Conservation (phyloP, 345 rosid species). For the Syzygium oleosum region DNA sequence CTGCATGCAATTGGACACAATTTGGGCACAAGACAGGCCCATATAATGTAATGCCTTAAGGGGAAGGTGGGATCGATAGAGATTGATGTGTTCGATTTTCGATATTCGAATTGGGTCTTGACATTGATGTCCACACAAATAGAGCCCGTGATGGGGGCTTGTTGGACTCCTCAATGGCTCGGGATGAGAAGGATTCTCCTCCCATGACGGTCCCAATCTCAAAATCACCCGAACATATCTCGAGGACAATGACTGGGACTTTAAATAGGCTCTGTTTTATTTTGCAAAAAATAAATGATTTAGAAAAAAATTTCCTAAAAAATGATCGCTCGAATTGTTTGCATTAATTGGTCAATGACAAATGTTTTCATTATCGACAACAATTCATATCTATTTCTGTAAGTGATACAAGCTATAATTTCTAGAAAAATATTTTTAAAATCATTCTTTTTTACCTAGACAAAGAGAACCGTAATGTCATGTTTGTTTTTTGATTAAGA, state of each 20-base stretch:
- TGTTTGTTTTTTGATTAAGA: background rate
- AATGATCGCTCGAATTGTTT: accelerated
- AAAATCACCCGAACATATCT: background rate
- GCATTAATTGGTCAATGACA: background rate
- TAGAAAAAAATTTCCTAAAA: accelerated
- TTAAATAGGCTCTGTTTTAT: no score
- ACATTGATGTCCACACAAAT: background rate
- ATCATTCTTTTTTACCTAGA: no score
- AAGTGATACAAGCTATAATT: no score
- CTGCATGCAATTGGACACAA: background rate
- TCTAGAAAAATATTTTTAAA: no score
- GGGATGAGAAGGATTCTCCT: background rate
- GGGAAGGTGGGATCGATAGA: background rate
- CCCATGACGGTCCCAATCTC: background rate
- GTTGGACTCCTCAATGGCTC: background rate
- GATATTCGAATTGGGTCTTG: background rate
- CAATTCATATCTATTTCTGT: background rate
- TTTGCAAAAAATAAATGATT: background rate
- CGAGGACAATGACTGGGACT: background rate
- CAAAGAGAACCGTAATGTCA: accelerated
- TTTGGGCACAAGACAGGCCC: background rate
- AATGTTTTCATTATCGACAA: background rate
- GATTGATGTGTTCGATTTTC: background rate
- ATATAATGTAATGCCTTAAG: background rate
- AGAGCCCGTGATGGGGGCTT: background rate